Conservation (phyloP, 345 rosid species). For the Zanthoxylum bungeanum region DNA sequence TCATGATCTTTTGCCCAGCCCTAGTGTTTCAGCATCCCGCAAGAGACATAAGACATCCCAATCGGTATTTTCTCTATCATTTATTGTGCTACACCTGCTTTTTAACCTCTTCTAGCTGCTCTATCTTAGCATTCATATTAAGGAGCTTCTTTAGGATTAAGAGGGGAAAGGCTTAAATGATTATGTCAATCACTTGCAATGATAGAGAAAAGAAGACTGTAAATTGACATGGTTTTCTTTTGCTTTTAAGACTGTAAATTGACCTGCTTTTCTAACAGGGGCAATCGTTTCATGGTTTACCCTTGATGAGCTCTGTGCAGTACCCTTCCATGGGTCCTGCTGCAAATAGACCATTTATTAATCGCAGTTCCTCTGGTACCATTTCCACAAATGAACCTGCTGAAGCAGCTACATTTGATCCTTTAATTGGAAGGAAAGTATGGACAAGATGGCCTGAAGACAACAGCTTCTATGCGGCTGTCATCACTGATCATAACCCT, state of each 20-base stretch:
- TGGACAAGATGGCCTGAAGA: slow-evolving; percentile 99
- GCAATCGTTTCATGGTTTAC: slow-evolving; percentile 35
- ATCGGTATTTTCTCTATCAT: slow-evolving; percentile 40
- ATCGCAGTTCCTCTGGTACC: slow-evolving; percentile 42
- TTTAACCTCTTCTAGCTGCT: slow-evolving; percentile 9
- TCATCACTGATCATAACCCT: slow-evolving; percentile 73
- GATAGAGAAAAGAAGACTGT: background rate
- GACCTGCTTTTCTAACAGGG: slow-evolving; percentile 33
- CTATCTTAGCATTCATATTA: slow-evolving; percentile 9
- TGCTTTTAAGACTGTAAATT: no score
- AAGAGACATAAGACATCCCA: slow-evolving; percentile 82
- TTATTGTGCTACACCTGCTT: no score
- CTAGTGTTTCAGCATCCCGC: slow-evolving; percentile 72
- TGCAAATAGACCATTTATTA: slow-evolving; percentile 54
- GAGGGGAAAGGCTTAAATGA: slow-evolving; percentile 4
- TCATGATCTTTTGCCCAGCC: slow-evolving; percentile 70
- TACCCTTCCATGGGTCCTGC: slow-evolving; percentile 50
- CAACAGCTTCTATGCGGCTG: slow-evolving; percentile 86
- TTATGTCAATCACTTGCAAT: slow-evolving; percentile 6
- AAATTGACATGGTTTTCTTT: background rate
- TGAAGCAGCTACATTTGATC: slow-evolving; percentile 40
- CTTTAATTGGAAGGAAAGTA: slow-evolving; percentile 78
- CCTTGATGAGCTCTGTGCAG: slow-evolving; percentile 46
- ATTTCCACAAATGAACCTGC: slow-evolving; percentile 50
- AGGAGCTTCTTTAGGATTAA: background rate